Conservation (phyloP, 257 asterid genomes). For the Echites panduratus region DNA sequence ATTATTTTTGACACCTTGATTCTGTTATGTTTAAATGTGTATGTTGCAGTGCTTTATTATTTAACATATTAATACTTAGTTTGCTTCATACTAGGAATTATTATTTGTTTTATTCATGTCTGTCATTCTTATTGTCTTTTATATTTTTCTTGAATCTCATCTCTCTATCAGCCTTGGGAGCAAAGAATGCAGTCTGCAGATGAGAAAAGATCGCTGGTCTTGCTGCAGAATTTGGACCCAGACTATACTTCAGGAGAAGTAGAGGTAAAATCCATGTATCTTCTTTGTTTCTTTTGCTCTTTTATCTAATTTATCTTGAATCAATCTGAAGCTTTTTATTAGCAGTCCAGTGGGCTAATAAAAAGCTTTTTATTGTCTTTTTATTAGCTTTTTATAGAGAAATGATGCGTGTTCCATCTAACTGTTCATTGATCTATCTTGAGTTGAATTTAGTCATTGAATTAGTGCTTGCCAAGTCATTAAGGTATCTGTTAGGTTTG, state of each 20-base stretch:
- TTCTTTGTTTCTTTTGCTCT: not conserved
- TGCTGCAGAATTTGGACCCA: constrained; percentile 72
- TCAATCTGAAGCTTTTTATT: not conserved
- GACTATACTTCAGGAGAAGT: constrained; percentile 75
- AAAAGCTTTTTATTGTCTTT: no score
- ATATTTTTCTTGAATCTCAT: constrained; percentile 1
- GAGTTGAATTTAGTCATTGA: not conserved
- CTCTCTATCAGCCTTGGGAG: constrained; percentile 58
- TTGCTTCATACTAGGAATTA: not conserved
- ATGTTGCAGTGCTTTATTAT: not conserved
- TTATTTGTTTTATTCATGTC: not conserved
- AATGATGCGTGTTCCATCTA: no score
- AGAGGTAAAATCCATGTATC: constrained; percentile 40
- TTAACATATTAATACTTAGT: not conserved
- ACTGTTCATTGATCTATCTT: not conserved
- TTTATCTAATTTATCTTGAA: not conserved
- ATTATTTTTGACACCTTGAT: not conserved
- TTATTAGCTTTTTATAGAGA: not conserved
- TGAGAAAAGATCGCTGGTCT: constrained; percentile 48
- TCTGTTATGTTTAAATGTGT: not conserved
- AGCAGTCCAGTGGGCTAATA: not conserved
- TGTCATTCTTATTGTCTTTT: constrained; percentile 2
- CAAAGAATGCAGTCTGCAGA: constrained; percentile 49
- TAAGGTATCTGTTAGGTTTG: not conserved
- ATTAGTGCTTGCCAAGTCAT: not conserved